A percentile compares a stretch with the other conserved stretches of the same genome.
Evolutionary conservation across 2,329 filamentous ascomycete species (phyloP).

Genomic region (Aspergillus pseudoglaucus): DNA sequence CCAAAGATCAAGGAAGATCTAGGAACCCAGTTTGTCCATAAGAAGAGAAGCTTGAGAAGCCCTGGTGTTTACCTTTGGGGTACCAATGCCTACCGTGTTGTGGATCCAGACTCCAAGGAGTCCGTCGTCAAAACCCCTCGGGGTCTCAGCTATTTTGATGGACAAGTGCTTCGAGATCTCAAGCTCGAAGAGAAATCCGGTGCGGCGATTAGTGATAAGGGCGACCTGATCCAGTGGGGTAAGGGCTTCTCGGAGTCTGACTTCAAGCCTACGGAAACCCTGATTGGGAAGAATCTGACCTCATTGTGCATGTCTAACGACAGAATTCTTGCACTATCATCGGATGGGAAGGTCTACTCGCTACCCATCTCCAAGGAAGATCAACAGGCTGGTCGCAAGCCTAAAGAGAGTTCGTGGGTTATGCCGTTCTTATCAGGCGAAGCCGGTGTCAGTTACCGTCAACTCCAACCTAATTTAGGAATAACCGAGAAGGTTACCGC

Average conservation of each 20-base stretch:
- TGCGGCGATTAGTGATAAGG: constrained; percentile 78
- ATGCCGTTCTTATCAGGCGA: constrained; percentile 63
- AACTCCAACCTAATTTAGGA: constrained; percentile 59
- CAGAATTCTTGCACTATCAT: constrained; percentile 71
- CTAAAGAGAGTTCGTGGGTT: constrained; percentile 58
- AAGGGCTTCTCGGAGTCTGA: constrained; percentile 62
- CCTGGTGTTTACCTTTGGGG: constrained; percentile 95
- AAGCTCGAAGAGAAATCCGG: constrained; percentile 79
- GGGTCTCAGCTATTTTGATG: constrained; percentile 75
- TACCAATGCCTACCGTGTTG: constrained; percentile 76
- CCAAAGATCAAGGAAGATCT: constrained; percentile 51
- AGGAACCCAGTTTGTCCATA: constrained; percentile 80
- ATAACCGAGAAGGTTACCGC: constrained; percentile 68
- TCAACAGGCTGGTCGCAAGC: constrained; percentile 59
- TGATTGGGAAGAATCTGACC: constrained; percentile 73
- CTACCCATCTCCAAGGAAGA: constrained; percentile 69
- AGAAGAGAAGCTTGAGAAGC: constrained; percentile 71
- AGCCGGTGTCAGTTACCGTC: constrained; percentile 63
- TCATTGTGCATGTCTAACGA: constrained; percentile 74
- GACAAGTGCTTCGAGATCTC: constrained; percentile 74
- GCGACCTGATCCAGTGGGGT: constrained; percentile 90
- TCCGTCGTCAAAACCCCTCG: constrained; percentile 70
- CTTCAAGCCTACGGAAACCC: constrained; percentile 60
- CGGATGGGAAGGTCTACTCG: constrained; percentile 74
- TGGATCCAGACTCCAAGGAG: constrained; percentile 75